Percentiles rank a stretch among this genome's conserved stretches.
These are phyloP conservation scores for Cutaneotrichosporon mucoides DNA, from an alignment of 1,284 basidiomycete genomes.

Conservation along the genomic window DNA sequence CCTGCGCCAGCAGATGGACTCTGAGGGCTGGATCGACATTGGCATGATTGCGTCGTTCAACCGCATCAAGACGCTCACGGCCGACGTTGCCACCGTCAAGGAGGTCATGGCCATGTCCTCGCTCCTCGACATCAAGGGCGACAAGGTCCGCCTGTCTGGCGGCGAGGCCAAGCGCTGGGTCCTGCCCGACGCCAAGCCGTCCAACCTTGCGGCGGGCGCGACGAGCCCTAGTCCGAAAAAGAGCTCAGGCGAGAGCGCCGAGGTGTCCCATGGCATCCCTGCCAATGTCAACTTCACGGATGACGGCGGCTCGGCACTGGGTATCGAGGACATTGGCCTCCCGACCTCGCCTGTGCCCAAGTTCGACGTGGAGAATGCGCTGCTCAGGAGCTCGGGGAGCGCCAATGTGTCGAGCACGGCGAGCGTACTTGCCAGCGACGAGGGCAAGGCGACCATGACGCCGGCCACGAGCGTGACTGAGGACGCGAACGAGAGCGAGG, in stretches of 20 bases:
- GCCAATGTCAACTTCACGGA: conserved; percentile 3
- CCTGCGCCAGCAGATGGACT: conserved; percentile 83
- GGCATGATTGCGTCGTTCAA: conserved; percentile 78
- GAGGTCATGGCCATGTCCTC: conserved; percentile 67
- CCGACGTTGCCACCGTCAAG: conserved; percentile 62
- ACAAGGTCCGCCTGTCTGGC: conserved; percentile 62
- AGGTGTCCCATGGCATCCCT: conserved; percentile 20
- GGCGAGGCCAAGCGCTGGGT: conserved; percentile 63
- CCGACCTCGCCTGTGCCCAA: conserved; percentile 13
- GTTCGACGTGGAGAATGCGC: conserved; percentile 38
- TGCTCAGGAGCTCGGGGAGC: conserved; percentile 33
- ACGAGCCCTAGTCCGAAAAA: conserved; percentile 15
- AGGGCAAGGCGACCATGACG: conserved; percentile 22
- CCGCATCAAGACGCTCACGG: conserved; percentile 67
- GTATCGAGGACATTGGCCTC: conserved; percentile 17
- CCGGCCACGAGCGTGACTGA: conserved; percentile 26
- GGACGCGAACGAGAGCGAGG: conserved; percentile 9
- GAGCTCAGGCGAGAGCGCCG: conserved; percentile 13
- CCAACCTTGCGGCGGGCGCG: conserved; percentile 18
- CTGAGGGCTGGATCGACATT: conserved; percentile 79
- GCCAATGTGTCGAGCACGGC: conserved; percentile 19
- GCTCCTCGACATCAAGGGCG: conserved; percentile 65
- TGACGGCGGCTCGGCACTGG: conserved; percentile 6
- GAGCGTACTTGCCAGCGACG: conserved; percentile 22
- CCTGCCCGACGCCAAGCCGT: conserved; percentile 60